Base-by-base conservation (phyloP, 2,329 filamentous ascomycete genomes). In the Zymoseptoria passerinii region DNA sequence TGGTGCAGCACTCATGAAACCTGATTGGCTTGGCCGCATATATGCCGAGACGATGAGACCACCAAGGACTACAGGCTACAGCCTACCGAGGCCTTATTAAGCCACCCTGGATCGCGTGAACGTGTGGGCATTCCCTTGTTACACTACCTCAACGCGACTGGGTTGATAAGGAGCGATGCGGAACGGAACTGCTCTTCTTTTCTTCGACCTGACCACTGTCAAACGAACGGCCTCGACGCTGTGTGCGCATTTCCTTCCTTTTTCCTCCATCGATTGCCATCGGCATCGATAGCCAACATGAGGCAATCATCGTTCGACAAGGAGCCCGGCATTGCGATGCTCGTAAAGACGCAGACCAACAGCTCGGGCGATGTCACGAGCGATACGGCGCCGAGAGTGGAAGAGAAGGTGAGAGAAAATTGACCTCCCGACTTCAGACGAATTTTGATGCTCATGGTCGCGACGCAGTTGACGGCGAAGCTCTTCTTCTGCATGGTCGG, bases 401-500 rank as follows among this genome's bases (percentile, higher is more conserved):
- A 44, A 16, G 35, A 44, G 13, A 44, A 44, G 35, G 35, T 44
- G 35, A 16, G 35, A 13, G 10, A 44, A 2, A 7, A 16, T 16
- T 44, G 35, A 44, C 35, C 7, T 44, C n/a, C 13, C 35, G 35
- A 16, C 9, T 13, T 16, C 10, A 13, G 35, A 44, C 35, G 3
- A 13, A 13, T 4, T 10, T 44, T n/a, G 13, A 44, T 44, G 35
- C 35, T 44, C 6, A 44, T 16, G 35, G n/a, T 16, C 1, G 35
- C 35, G 35, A 44, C 35, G 35, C 35, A 44, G 35, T 44, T 44
- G 35, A 44, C 35, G 2, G 13, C 13, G 35, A 13, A 44, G 35
- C 61, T 63, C 54, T 59, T 63, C 59, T 61, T 63, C 59, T 61
- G 56, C 7, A 63, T 63, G 59, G 18, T 63, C 16, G 61, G 61